Evolutionary conservation across 2,329 filamentous ascomycete genomes (phyloP).

Genomic region (Xylariaceae sp.): DNA sequence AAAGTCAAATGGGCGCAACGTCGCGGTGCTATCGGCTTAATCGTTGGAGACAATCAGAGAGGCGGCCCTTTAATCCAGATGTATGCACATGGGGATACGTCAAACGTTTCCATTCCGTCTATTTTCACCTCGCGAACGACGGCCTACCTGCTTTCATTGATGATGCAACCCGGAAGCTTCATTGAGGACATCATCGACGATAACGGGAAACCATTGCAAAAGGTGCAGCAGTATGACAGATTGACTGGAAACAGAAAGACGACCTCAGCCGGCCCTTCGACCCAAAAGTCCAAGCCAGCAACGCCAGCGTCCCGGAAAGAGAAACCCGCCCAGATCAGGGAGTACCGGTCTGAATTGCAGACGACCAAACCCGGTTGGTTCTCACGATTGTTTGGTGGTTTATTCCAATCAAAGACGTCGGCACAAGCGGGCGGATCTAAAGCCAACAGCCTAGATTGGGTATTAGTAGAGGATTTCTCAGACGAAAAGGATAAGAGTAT

Average conservation of each 20-base stretch:
- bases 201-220: constrained; percentile 52
- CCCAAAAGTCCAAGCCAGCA: constrained; percentile 23
- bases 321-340: constrained; percentile 26
- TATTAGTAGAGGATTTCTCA: constrained; percentile 61
- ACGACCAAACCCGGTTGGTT: constrained; percentile 39
- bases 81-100: constrained; percentile 96
- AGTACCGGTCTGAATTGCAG: constrained; percentile 23
- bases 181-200: constrained; percentile 56
- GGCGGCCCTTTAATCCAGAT: constrained; percentile 90
- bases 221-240: constrained; percentile 46
- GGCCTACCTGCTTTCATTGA: constrained; percentile 82
- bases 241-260: constrained; percentile 35
- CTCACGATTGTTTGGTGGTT: constrained; percentile 38
- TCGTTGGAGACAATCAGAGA: constrained; percentile 88
- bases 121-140: constrained; percentile 94
- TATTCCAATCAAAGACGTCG: constrained; percentile 30
- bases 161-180: constrained; percentile 67
- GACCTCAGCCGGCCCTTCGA: constrained; percentile 30
- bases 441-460: constrained; percentile 69
- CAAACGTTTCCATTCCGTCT: constrained; percentile 88
- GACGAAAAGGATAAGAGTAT: constrained; percentile 45
- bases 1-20: constrained; percentile 97
- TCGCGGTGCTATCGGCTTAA: constrained; percentile 79
- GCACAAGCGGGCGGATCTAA: constrained; percentile 58
- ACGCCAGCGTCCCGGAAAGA: constrained; percentile 27